phyloP scores from a whole-genome alignment of 2,329 filamentous ascomycete genomes.

The Scytalidium lignicola region DNA sequence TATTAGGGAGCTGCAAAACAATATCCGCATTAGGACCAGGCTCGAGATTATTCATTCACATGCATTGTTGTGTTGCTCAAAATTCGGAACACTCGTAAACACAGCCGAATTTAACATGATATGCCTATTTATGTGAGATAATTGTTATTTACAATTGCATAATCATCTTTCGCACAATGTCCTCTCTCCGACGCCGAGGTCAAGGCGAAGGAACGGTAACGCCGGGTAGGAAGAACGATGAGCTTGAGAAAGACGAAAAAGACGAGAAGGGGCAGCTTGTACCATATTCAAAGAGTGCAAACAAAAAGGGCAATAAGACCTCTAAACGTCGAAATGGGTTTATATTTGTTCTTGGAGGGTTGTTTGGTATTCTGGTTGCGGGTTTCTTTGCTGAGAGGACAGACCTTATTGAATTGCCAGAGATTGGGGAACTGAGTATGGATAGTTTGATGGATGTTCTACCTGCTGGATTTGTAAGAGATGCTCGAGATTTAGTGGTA shows the following conservation, averaged over 20 bases:
- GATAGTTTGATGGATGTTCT: slow-evolving; percentile 83
- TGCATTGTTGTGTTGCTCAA: too few relatives aligned
- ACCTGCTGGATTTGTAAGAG: slow-evolving; percentile 77
- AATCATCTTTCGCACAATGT: neutral
- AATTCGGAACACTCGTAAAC: too few relatives aligned
- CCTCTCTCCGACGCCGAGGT: slow-evolving; percentile 19
- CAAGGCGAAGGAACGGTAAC: slow-evolving; percentile 4
- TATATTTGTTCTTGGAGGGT: slow-evolving; percentile 79
- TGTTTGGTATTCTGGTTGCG: slow-evolving; percentile 87
- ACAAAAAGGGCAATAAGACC: slow-evolving; percentile 34
- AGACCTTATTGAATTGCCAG: slow-evolving; percentile 78
- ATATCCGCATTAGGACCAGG: neutral
- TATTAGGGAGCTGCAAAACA: neutral
- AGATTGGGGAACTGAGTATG: slow-evolving; percentile 68
- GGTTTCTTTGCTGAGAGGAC: slow-evolving; percentile 86
- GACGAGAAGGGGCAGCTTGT: neutral
- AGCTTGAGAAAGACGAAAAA: neutral
- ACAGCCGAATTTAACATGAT: neutral
- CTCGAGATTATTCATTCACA: too few relatives aligned
- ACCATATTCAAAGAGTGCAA: neutral
- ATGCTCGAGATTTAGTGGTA: slow-evolving; percentile 81
- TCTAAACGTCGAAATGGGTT: slow-evolving; percentile 73
- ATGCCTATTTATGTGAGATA: neutral
- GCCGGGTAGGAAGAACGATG: neutral
- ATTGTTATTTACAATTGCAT: neutral